Conservation (phyloP, 768 basidiomycete species). For the Pleurotus cornucopiae region DNA sequence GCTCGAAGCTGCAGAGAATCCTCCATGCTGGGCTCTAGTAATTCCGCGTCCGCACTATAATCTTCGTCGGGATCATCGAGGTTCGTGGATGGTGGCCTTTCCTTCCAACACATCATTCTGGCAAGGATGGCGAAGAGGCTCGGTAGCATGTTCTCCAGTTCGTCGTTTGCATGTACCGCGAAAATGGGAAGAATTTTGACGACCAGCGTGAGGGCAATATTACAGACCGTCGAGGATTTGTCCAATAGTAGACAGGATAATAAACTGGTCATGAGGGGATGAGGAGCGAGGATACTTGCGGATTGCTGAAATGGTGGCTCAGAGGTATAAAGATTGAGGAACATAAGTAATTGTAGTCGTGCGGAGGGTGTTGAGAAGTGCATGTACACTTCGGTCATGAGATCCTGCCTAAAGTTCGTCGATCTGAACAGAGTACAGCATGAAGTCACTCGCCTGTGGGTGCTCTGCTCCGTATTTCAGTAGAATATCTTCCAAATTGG, state of each 20-base stretch:
- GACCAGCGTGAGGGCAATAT: slow-evolving; percentile 57
- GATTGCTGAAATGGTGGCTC: slow-evolving; percentile 46
- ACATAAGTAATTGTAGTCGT: slow-evolving; percentile 65
- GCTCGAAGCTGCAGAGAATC: slow-evolving; percentile 38
- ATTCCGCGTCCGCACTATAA: slow-evolving; percentile 32
- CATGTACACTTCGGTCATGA: slow-evolving; percentile 61
- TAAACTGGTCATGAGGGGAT: slow-evolving; percentile 63
- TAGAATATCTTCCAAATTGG: slow-evolving; percentile 73
- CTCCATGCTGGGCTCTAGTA: slow-evolving; percentile 32
- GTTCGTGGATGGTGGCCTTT: slow-evolving; percentile 29
- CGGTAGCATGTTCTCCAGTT: slow-evolving; percentile 59
- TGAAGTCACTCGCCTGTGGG: slow-evolving; percentile 51
- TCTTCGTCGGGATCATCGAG: slow-evolving; percentile 18
- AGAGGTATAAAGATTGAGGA: slow-evolving; percentile 62
- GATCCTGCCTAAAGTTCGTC: slow-evolving; percentile 43
- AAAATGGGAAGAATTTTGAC: slow-evolving; percentile 73
- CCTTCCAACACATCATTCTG: slow-evolving; percentile 73
- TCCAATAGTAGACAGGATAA: slow-evolving; percentile 68
- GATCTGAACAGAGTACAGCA: neutral
- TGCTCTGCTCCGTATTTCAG: slow-evolving; percentile 57
- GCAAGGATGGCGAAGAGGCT: slow-evolving; percentile 64
- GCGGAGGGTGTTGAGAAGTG: slow-evolving; percentile 58
- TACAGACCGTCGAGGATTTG: slow-evolving; percentile 67
- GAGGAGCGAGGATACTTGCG: slow-evolving; percentile 44
- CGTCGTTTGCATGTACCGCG: slow-evolving; percentile 55